Percentiles rank a stretch among this genome's conserved stretches.
These are phyloP conservation scores for Wickerhamiella slavikovae DNA, from an alignment of 805 yeast genomes.

Conservation along the genomic window DNA sequence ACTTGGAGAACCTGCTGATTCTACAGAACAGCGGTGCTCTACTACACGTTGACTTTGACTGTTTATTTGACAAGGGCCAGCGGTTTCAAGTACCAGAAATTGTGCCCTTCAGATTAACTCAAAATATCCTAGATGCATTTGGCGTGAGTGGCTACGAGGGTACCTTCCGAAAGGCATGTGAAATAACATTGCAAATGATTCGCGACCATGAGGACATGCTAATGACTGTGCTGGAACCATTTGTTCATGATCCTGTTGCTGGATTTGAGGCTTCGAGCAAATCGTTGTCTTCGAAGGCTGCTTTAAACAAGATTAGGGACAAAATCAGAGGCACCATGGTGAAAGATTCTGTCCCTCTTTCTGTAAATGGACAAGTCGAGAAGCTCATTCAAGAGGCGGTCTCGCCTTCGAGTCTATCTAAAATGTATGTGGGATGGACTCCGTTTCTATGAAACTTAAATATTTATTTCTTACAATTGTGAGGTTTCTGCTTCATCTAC, in stretches of 20 bases:
- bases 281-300: conserved; percentile 41
- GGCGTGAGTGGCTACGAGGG: conserved; percentile 81
- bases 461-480: not conserved
- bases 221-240: conserved; percentile 81
- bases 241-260: conserved; percentile 77
- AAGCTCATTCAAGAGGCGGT: conserved; percentile 68
- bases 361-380: conserved; percentile 86
- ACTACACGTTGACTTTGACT: conserved; percentile 90
- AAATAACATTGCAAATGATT: conserved; percentile 53
- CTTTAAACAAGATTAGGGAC: conserved; percentile 49
- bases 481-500: too few species aligned
- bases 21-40: conserved; percentile 56
- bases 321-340: conserved; percentile 71
- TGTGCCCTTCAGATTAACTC: conserved; percentile 85
- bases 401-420: conserved; percentile 44
- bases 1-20: conserved; percentile 74
- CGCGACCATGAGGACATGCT: conserved; percentile 64
- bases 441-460: conserved; percentile 30
- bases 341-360: conserved; percentile 66
- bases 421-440: conserved; percentile 92
- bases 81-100: conserved; percentile 62
- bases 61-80: conserved; percentile 67
- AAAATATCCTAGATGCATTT: conserved; percentile 71
- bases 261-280: too few species aligned
- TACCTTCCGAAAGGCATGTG: conserved; percentile 64